A percentile compares a stretch with the other conserved stretches of the same genome.
phyloP scores from a whole-genome alignment of 371 early-diverging fungal genomes.

The Rhizopus microsporus region DNA sequence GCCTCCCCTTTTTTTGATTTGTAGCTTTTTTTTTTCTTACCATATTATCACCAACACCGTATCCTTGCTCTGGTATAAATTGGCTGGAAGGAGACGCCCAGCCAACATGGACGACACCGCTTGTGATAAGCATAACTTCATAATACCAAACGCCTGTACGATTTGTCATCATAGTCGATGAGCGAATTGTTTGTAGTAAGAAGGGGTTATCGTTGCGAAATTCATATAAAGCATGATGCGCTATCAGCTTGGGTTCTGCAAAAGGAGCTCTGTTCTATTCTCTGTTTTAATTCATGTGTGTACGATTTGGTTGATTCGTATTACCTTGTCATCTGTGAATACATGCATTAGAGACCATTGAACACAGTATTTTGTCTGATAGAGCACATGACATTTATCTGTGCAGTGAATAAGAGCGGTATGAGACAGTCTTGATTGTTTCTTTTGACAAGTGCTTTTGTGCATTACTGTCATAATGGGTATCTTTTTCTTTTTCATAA shows the following conservation, averaged over 20 bases:
- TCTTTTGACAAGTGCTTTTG: no score
- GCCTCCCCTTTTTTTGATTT: not conserved
- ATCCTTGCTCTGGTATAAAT: constrained; percentile 63
- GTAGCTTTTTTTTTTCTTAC: constrained; percentile 27
- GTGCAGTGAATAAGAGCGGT: no score
- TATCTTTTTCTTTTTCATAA: no score
- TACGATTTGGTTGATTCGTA: no score
- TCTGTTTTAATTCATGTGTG: constrained; percentile 16
- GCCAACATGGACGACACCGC: constrained; percentile 65
- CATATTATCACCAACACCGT: constrained; percentile 59
- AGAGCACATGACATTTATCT: no score
- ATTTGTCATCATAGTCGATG: constrained; percentile 28
- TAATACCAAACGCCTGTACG: constrained; percentile 53
- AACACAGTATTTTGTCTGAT: constrained; percentile 3
- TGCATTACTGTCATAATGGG: no score
- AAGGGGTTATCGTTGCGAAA: constrained; percentile 41
- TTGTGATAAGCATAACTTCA: constrained; percentile 54
- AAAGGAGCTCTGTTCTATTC: constrained; percentile 9
- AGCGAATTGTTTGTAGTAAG: constrained; percentile 44
- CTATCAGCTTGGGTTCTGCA: not conserved
- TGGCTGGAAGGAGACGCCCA: constrained; percentile 61
- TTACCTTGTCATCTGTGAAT: not conserved
- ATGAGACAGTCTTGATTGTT: no score
- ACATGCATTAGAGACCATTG: constrained; percentile 7
- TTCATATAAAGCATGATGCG: not conserved